Percentiles rank a stretch among this genome's conserved stretches.
phyloP scores from a whole-genome alignment of 2,329 filamentous ascomycete species.

The Beauveria pseudobassiana region DNA sequence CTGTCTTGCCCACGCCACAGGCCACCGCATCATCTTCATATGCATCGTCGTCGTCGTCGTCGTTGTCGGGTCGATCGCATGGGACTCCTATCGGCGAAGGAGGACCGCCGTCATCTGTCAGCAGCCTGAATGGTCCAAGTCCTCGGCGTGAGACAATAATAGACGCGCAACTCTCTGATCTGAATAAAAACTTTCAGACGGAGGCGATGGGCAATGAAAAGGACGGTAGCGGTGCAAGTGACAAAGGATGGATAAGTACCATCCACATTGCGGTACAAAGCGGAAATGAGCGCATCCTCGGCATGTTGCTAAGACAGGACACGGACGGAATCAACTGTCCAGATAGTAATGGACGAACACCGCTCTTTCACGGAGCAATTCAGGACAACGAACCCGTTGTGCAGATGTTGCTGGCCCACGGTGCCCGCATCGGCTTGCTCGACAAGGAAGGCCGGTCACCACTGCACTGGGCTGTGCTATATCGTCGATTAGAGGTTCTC shows the following conservation, averaged over 20 bases:
- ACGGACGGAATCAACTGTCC: conserved; percentile 1
- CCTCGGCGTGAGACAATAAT: background rate
- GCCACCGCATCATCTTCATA: background rate
- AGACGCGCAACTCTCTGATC: background rate
- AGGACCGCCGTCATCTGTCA: background rate
- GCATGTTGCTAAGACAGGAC: conserved; percentile 1
- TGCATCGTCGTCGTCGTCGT: background rate
- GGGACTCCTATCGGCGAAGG: background rate
- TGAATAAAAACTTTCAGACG: no score
- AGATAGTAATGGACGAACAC: background rate
- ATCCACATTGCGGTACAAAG: conserved; percentile 4
- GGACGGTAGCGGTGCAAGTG: background rate
- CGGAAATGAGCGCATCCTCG: conserved; percentile 1
- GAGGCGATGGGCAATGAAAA: background rate
- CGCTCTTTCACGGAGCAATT: background rate
- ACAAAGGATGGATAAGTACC: conserved; percentile 2
- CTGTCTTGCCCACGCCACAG: background rate
- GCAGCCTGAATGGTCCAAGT: background rate
- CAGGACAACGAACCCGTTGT: background rate
- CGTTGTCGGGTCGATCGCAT: background rate
- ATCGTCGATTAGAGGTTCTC: background rate
- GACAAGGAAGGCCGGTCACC: conserved; percentile 1
- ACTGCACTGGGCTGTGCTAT: background rate
- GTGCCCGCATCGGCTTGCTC: background rate
- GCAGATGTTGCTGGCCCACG: background rate